phyloP scores from a whole-genome alignment of 2,329 filamentous ascomycete species.

The Calonectria leucothoes region DNA sequence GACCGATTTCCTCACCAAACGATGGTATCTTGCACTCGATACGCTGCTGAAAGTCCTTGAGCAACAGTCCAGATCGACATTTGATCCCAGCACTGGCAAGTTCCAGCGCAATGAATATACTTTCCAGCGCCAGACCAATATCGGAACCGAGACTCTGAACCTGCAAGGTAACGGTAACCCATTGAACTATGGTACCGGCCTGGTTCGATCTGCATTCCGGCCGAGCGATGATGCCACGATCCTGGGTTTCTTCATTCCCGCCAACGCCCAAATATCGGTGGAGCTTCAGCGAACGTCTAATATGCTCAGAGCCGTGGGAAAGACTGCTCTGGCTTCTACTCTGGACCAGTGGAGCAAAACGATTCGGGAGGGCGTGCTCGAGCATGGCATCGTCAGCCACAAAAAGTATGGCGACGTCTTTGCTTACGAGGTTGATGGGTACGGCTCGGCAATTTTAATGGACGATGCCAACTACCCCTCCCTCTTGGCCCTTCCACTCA shows the following conservation, averaged over 20 bases:
- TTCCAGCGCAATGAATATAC: slow-evolving; percentile 84
- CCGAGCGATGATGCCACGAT: slow-evolving; percentile 97
- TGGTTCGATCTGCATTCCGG: slow-evolving; percentile 91
- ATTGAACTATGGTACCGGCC: slow-evolving; percentile 82
- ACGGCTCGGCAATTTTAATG: slow-evolving; percentile 85
- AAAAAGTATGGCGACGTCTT: slow-evolving; percentile 83
- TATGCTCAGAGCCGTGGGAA: slow-evolving; percentile 72
- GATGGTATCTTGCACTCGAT: slow-evolving; percentile 84
- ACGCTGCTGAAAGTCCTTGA: slow-evolving; percentile 80
- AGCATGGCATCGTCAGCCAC: slow-evolving; percentile 84
- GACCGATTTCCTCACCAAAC: slow-evolving; percentile 78
- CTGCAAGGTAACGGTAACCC: slow-evolving; percentile 91
- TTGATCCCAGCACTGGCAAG: slow-evolving; percentile 73
- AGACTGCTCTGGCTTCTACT: slow-evolving; percentile 62
- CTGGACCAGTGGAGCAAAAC: slow-evolving; percentile 69
- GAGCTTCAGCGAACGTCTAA: slow-evolving; percentile 82
- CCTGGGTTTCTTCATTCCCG: slow-evolving; percentile 92
- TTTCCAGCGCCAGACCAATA: slow-evolving; percentile 83
- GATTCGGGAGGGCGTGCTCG: slow-evolving; percentile 83
- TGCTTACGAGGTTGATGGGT: slow-evolving; percentile 90
- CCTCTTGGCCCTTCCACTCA: slow-evolving; percentile 79
- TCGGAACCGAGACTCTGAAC: slow-evolving; percentile 90
- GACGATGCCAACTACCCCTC: slow-evolving; percentile 91
- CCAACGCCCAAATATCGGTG: slow-evolving; percentile 95
- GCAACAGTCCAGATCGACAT: slow-evolving; percentile 84